Base-by-base conservation (phyloP, 1,284 basidiomycete species). In the Naganishia liquefaciens region DNA sequence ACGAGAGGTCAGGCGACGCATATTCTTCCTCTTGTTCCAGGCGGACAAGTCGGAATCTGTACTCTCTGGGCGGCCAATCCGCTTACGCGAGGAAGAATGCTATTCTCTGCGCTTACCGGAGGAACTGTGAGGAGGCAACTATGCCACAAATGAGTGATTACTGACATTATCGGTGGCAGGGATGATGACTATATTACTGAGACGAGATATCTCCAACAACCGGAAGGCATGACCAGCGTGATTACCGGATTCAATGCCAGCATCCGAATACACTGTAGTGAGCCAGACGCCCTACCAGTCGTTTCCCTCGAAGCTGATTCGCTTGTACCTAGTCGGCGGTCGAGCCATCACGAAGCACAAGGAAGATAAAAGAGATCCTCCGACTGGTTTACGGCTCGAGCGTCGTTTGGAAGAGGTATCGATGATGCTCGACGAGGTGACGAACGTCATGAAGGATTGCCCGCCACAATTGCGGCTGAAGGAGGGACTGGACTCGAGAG, bases 31-130 rank as follows among this genome's bases (percentile, higher is more conserved):
- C 37, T 82, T 91, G 57, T 92, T 91, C 72, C 89, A 88, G 76
- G 89, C 88, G 70, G 90, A 92, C 77, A 91, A 91, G 78, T 91
- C 89, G n/a, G 88, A 88, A 85, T 88, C 88, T 51, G 88, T 91
- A 27, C 81, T 92, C 44, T 68, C 73, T 9, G 88, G 88, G 13
- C 82, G 88, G 60, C 88, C 90, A 33, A 88, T 91, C 66, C 88
- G 86, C 74, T 82, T 91, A 72, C 85, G 89, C 63, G 89, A 92
- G 73, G 89, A 91, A 73, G 91, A 93, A 74, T 91, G 88, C 76
- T 61, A 61, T 23, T 72, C 73, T 23, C 70, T 76, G 13, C 67
- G 65, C 0, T 64, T 75, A 0, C 76, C 76, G 0, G 68, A 69
- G 11, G 69, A 73, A 30, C 43, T 75, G 72, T 75, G 49, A 70